phyloP scores from a whole-genome alignment of 148 eudicot species.

The Rhododendron ferrugineum region DNA sequence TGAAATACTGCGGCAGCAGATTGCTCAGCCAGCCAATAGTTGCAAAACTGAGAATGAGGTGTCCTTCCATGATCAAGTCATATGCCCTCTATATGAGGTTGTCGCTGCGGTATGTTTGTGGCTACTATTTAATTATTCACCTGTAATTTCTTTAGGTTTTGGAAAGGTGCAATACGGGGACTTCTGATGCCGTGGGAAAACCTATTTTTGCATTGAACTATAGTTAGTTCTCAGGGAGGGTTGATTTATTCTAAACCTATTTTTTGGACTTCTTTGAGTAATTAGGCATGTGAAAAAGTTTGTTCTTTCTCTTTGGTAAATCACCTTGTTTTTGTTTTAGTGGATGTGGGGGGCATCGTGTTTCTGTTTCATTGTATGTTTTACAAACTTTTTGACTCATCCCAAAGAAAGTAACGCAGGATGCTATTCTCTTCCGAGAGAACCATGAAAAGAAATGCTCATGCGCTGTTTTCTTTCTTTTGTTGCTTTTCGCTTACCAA shows the following conservation, averaged over 20 bases:
- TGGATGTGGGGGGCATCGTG: neutral
- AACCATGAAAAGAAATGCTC: neutral
- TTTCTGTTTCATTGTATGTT: neutral
- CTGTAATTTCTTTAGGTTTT: neutral
- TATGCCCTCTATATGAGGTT: slow-evolving; percentile 72
- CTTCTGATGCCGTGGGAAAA: neutral
- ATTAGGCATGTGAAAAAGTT: neutral
- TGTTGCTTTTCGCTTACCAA: too few species aligned
- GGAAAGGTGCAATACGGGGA: neutral
- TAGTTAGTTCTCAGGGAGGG: neutral
- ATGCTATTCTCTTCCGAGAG: neutral
- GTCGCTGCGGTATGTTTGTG: slow-evolving; percentile 68
- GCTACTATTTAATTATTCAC: neutral
- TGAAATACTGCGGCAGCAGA: slow-evolving; percentile 71
- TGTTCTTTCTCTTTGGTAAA: neutral
- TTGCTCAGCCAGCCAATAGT: slow-evolving; percentile 79
- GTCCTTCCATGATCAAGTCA: slow-evolving; percentile 76
- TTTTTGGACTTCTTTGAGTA: neutral
- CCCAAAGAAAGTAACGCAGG: neutral
- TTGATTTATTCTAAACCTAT: neutral
- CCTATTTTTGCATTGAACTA: neutral
- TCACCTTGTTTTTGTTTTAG: neutral
- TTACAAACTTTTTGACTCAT: neutral
- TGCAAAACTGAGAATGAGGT: slow-evolving; percentile 67
- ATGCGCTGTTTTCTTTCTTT: neutral